Evolutionary conservation across 176 grass and related monocot species (phyloP), one percentile per base, ranked within the genome.

Genomic region (Cenchrus fungigraminus): DNA sequence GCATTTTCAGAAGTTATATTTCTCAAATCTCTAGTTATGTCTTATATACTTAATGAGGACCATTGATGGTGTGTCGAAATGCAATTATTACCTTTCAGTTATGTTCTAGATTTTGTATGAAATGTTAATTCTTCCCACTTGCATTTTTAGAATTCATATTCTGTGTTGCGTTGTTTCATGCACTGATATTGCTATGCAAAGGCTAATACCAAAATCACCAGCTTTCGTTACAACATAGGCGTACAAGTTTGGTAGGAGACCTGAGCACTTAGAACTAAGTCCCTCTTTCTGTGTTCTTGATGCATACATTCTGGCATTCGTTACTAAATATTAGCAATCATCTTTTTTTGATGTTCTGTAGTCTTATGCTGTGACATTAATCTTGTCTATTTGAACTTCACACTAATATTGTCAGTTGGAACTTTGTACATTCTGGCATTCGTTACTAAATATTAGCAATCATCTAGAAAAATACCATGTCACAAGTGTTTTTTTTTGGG

Each of bases 1-100:
- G 9, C 74, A 85, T 88, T 68, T 78, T 84, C 61, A 62, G 42
- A 69, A 76, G 72, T 68, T 73, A 32, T 32, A 60, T 76, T 54
- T 74, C 72, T 74, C 72, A 37, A 17, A 55, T 76, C 29, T 57
- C 32, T 65, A 49, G 73, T 77, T 84, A 68, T 66, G 20, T 83
- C 65, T 67, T 29, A 15, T 65, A 25, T 76, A 77, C 59, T 79
- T n/a, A 50, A 85, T 14, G n/a, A 49, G 6, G 51, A 85, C 32
- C 66, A 77, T 67, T 82, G 19, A 71, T 90, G 59, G 22, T 85
- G 79, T 40, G 53, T 68, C 62, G 9, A 53, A 79, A 74, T 90
- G 32, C 74, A 45, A 45, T 44, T 74, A 74, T 3, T 75, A 17
- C 28, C 4, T 56, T 81, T 68, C 1, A n/a, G 55, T 68, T 52